phyloP scores from a whole-genome alignment of 306 rosid genomes.

The Quercus ilex region DNA sequence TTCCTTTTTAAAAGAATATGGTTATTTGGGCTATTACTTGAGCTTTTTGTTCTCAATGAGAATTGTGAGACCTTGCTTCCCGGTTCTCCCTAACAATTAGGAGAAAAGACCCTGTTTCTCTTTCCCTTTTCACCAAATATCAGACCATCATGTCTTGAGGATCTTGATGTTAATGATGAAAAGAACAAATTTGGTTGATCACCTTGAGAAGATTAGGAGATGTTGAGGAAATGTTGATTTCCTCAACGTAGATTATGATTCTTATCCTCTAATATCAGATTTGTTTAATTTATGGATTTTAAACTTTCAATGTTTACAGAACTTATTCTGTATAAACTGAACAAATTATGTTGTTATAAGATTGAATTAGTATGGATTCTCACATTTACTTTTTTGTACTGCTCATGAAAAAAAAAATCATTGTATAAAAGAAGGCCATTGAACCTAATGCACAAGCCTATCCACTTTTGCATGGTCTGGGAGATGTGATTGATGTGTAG shows the following conservation, averaged over 20 bases:
- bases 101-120: background rate
- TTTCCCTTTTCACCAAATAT: background rate
- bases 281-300: background rate
- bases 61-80: background rate
- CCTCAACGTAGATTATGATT: background rate
- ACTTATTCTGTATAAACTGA: background rate
- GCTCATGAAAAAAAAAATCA: too few relatives aligned
- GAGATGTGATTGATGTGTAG: too few relatives aligned
- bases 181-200: background rate
- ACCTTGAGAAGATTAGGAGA: background rate
- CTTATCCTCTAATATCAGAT: background rate
- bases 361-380: background rate
- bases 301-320: background rate
- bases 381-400: too few relatives aligned
- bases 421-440: too few relatives aligned
- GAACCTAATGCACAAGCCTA: too few relatives aligned
- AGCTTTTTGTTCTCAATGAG: background rate
- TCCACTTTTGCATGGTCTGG: too few relatives aligned
- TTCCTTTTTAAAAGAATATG: background rate
- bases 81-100: background rate
- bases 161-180: background rate
- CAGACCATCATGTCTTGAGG: background rate
- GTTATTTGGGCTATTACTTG: background rate
- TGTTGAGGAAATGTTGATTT: background rate
- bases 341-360: background rate